Percentiles rank a stretch among this genome's conserved stretches.
These are phyloP conservation scores for Yamadazyma diospyri DNA, from an alignment of 1,139 yeast species.

Conservation along the genomic window DNA sequence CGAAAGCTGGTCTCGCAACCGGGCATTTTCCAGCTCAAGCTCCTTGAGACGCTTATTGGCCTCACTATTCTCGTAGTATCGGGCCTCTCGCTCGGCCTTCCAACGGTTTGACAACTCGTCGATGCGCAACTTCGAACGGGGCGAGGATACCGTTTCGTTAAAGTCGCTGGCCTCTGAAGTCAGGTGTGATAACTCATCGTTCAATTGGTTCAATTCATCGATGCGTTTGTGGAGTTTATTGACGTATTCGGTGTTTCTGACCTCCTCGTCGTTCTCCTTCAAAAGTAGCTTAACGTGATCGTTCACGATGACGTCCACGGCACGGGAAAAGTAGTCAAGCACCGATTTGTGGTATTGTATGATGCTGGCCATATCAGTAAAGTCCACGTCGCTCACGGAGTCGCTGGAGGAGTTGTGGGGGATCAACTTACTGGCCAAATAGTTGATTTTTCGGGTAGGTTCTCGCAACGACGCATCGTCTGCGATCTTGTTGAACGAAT, in stretches of 20 bases:
- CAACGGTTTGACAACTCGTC: constrained; percentile 62
- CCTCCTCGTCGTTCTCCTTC: constrained; percentile 26
- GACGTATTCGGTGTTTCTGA: constrained; percentile 21
- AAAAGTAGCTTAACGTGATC: constrained; percentile 51
- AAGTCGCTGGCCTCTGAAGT: background rate
- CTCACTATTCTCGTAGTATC: constrained; percentile 57
- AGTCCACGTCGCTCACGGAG: constrained; percentile 12
- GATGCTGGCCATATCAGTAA: constrained; percentile 27
- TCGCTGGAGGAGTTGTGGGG: constrained; percentile 9
- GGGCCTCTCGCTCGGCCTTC: constrained; percentile 68
- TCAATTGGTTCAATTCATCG: constrained; percentile 26
- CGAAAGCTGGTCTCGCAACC: too few species aligned
- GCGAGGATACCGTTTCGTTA: constrained; percentile 17
- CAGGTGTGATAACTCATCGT: constrained; percentile 22
- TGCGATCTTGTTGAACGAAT: constrained; percentile 51
- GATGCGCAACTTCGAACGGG: constrained; percentile 47
- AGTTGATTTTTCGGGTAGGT: constrained; percentile 50
- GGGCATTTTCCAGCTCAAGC: constrained; percentile 52
- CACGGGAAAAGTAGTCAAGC: constrained; percentile 56
- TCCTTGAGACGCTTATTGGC: constrained; percentile 50
- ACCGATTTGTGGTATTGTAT: constrained; percentile 52
- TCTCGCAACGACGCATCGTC: constrained; percentile 58
- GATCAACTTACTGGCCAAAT: constrained; percentile 23
- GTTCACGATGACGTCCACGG: constrained; percentile 53
- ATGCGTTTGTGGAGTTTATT: constrained; percentile 29